A percentile compares a stretch with the other conserved stretches of the same genome.
These are phyloP conservation scores for Exophiala sideris DNA, from an alignment of 2,329 filamentous ascomycete genomes.

Conservation along the genomic window DNA sequence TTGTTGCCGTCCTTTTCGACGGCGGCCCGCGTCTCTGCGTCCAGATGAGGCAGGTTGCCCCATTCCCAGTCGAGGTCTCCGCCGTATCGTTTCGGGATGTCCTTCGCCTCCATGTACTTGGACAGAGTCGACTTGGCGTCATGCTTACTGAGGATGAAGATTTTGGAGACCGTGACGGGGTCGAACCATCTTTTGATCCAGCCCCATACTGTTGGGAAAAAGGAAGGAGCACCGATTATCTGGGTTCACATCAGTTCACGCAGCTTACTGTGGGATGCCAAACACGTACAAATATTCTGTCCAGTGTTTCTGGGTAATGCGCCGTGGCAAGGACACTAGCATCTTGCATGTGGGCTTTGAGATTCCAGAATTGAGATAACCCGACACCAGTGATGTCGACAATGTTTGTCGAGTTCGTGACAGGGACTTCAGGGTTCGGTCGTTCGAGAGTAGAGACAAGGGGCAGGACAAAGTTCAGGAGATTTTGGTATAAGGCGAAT, in stretches of 20 bases:
- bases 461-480: constrained; percentile 82
- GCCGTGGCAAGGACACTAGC: constrained; percentile 84
- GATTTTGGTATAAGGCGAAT: constrained; percentile 90
- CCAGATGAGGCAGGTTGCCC: constrained; percentile 71
- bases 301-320: constrained; percentile 91
- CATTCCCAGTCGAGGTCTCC: constrained; percentile 80
- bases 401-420: constrained; percentile 90
- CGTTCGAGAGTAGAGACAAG: constrained; percentile 76
- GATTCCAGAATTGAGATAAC: constrained; percentile 91
- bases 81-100: constrained; percentile 87
- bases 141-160: constrained; percentile 74
- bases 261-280: neutral
- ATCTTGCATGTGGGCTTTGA: constrained; percentile 91
- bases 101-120: constrained; percentile 73
- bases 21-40: constrained; percentile 44
- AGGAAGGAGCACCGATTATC: constrained; percentile 83
- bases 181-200: constrained; percentile 92
- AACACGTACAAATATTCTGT: constrained; percentile 65
- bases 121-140: constrained; percentile 76
- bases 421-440: constrained; percentile 72
- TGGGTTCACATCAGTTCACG: constrained; percentile 29
- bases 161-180: constrained; percentile 90
- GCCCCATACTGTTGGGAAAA: constrained; percentile 81
- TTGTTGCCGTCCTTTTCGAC: constrained; percentile 27
- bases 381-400: constrained; percentile 87